Conservation (phyloP, 129 eudicot species). For the Lactuca sativa region DNA sequence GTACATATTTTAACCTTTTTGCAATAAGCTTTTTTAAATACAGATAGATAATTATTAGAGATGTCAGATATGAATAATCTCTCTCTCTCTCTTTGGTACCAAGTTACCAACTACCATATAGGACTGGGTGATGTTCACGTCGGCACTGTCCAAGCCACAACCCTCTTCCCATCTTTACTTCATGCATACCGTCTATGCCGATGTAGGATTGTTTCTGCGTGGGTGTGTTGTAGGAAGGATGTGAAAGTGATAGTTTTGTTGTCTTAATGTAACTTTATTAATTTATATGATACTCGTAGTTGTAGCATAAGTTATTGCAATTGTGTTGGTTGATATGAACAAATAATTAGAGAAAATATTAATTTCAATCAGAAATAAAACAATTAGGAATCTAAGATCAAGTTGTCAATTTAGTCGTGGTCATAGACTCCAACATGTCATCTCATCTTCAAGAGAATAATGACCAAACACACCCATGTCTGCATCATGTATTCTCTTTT, state of each 20-base stretch:
- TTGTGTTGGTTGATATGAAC: neutral
- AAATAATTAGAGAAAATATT: neutral
- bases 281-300: constrained; percentile 4
- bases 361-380: neutral
- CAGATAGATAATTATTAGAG: too few relatives aligned
- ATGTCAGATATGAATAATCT: too few relatives aligned
- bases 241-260: neutral
- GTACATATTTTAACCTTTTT: too few relatives aligned
- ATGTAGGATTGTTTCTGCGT: too few relatives aligned
- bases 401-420: neutral
- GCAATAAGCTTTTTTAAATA: too few relatives aligned
- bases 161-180: too few relatives aligned
- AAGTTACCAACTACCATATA: too few relatives aligned
- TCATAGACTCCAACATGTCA: constrained; percentile 7
- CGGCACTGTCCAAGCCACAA: too few relatives aligned
- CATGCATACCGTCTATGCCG: too few relatives aligned
- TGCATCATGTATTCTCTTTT: neutral
- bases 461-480: constrained; percentile 13
- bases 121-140: too few relatives aligned
- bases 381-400: neutral
- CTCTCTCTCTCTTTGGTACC: too few relatives aligned
- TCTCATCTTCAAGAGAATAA: constrained; percentile 4
- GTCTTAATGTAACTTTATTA: neutral
- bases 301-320: neutral
- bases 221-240: too few relatives aligned